Evolutionary conservation across 306 rosid genomes (phyloP), one percentile per base, ranked within the genome.

Genomic region (Calophaca sinica): DNA sequence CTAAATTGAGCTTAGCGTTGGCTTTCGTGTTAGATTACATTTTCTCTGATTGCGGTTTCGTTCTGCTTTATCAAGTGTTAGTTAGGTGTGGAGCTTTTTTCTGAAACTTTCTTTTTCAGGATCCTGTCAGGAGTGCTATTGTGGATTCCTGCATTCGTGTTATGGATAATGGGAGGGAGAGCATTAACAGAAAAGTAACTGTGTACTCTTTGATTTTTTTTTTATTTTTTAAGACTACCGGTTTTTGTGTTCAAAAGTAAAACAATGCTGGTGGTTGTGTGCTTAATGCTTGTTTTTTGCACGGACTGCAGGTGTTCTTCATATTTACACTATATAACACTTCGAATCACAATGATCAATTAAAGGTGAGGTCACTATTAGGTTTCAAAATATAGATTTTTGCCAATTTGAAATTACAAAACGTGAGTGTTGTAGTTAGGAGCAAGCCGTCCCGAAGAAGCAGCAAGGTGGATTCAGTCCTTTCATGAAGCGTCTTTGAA

Each of bases 401-500:
- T 54, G 53, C 5, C 5, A 35, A 44, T 76, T 81, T 70, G 74
- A 55, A 76, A 59, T 74, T 62, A 32, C 45, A 8, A 63, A 74
- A 67, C 26, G 14, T 44, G 79, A 44, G 36, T 81, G 36, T 64
- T 81, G 60, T 76, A 94, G 99, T 74, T 94, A 84, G 97, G 99
- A 79, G 97, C 97, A 60, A 88, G 89, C 79, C 84, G 97, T 73
- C 88, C 99, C 38, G 97, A 94, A 86, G 99, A 94, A 78, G 97
- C 99, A 29, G 99, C 97, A 26, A 86, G 87, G 83, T 94, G 99
- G 97, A 94, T 91, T 75, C 96, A 75, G 60, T 88, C 96, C 0
- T 83, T 92, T 62, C 88, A 91, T 48, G 93, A 85, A 61, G 89
- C 96, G 57, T 88, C 99, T 9, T 55, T 86, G 50, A 90, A 88